A percentile compares a stretch with the other conserved stretches of the same genome.
These are phyloP conservation scores for Talaromyces piceae DNA, from an alignment of 2,329 filamentous ascomycete genomes.

Conservation along the genomic window DNA sequence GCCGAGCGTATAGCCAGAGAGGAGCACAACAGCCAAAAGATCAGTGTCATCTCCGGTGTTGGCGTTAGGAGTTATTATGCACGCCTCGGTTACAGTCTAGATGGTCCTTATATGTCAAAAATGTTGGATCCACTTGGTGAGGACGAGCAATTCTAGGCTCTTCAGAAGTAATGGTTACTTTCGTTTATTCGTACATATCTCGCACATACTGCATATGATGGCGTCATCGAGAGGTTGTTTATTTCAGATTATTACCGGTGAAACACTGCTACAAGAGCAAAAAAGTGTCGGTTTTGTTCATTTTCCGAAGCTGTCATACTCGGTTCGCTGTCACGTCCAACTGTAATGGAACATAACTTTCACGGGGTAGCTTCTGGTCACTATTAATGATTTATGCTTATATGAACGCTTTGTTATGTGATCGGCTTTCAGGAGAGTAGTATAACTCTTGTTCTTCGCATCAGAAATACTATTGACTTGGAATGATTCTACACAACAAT, in stretches of 20 bases:
- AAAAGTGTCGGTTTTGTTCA: background rate
- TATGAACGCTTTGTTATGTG: too few relatives aligned
- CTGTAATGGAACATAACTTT: too few relatives aligned
- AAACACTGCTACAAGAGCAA: background rate
- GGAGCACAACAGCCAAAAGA: constrained; percentile 89
- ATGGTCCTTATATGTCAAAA: constrained; percentile 72
- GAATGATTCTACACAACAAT: too few relatives aligned
- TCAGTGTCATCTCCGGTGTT: constrained; percentile 96
- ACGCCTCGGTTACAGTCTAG: constrained; percentile 85
- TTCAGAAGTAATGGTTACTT: background rate
- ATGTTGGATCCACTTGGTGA: constrained; percentile 35
- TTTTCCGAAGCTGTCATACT: too few relatives aligned
- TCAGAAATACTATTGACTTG: too few relatives aligned
- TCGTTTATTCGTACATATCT: background rate
- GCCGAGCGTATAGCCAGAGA: constrained; percentile 90
- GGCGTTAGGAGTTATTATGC: constrained; percentile 93
- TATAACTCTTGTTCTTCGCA: too few relatives aligned
- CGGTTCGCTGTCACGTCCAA: too few relatives aligned
- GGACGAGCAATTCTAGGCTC: constrained; percentile 5
- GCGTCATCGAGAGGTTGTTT: constrained; percentile 3
- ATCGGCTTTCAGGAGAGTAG: too few relatives aligned
- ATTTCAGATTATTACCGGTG: background rate
- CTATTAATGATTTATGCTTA: too few relatives aligned
- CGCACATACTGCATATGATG: constrained; percentile 6
- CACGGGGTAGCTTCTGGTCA: too few relatives aligned